Evolutionary conservation across 2,329 filamentous ascomycete species (phyloP).

Genomic region (Colletotrichum musae): DNA sequence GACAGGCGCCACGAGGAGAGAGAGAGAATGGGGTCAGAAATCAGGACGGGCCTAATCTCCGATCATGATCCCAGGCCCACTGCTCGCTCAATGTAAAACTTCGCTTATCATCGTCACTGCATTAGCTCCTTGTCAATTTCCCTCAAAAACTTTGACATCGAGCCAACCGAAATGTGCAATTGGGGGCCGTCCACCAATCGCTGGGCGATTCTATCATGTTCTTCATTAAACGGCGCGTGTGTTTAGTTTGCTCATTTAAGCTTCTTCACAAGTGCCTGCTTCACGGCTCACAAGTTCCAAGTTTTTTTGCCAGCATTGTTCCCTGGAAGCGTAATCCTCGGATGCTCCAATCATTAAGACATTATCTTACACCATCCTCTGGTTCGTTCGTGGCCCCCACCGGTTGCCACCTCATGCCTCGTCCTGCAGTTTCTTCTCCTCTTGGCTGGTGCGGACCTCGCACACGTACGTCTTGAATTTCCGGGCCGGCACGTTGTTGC

Average conservation of each 20-base stretch:
- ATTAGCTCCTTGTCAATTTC: constrained; percentile 38
- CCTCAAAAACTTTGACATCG: constrained; percentile 15
- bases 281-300: neutral
- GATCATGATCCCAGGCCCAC: constrained; percentile 33
- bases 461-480: constrained; percentile 37
- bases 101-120: constrained; percentile 38
- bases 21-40: neutral
- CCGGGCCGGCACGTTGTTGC: constrained; percentile 32
- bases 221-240: constrained; percentile 12
- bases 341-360: neutral
- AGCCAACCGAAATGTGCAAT: constrained; percentile 31
- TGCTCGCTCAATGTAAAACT: constrained; percentile 33
- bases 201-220: constrained; percentile 4
- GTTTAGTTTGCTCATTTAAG: constrained; percentile 34
- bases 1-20: too few species aligned
- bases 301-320: neutral
- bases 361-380: constrained; percentile 15
- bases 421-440: constrained; percentile 32
- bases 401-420: constrained; percentile 30
- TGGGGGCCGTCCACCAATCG: constrained; percentile 17
- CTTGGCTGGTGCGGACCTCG: constrained; percentile 26
- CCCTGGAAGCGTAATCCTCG: too few species aligned
- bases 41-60: constrained; percentile 36
- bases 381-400: constrained; percentile 12
- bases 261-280: constrained; percentile 24